Evolutionary conservation across 805 yeast genomes (phyloP).

Genomic region (Barnettozyma sucrosica): DNA sequence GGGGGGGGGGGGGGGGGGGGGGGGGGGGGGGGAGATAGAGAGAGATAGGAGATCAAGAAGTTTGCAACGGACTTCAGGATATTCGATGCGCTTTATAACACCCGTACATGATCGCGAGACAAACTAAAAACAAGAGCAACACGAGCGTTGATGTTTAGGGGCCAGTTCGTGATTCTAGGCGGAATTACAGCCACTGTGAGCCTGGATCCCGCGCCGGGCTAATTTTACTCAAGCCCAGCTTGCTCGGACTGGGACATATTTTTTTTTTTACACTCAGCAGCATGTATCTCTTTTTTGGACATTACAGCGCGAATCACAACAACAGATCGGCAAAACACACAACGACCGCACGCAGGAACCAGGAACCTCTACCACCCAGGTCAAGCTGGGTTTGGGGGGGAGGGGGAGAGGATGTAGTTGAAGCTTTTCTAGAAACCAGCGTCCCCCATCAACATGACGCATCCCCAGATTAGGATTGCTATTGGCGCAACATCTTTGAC

Average conservation of each 20-base stretch:
- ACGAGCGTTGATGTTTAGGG: not conserved
- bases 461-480: no score
- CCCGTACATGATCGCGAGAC: not conserved
- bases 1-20: not conserved
- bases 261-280: not conserved
- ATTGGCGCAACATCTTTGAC: no score
- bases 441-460: no score
- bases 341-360: not conserved
- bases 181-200: not conserved
- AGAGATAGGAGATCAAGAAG: not conserved
- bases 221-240: not conserved
- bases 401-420: no score
- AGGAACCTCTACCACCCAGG: not conserved
- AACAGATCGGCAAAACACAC: not conserved
- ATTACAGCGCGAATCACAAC: not conserved
- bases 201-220: not conserved
- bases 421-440: no score
- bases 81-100: not conserved
- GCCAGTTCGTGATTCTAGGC: not conserved
- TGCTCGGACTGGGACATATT: not conserved
- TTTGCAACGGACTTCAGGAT: not conserved
- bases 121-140: not conserved
- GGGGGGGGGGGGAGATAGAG: not conserved
- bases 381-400: no score
- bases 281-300: not conserved